phyloP scores from a whole-genome alignment of 2,329 filamentous ascomycete genomes.

The Fusarium palustre region DNA sequence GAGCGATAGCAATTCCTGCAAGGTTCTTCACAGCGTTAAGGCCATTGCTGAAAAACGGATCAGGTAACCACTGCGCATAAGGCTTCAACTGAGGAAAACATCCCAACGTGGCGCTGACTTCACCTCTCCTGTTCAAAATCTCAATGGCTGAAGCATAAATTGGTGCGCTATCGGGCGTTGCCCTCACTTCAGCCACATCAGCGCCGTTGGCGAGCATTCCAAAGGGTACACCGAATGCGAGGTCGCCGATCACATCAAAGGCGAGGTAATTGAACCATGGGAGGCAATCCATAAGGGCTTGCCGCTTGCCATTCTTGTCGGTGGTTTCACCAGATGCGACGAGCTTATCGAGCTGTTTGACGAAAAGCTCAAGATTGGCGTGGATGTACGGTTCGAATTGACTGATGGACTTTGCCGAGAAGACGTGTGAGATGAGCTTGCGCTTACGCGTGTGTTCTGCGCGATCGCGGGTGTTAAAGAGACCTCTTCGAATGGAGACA shows the following conservation, averaged over 20 bases:
- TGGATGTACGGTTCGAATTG: constrained; percentile 94
- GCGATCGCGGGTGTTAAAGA: constrained; percentile 91
- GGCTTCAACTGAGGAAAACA: constrained; percentile 80
- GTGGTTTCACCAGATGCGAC: constrained; percentile 59
- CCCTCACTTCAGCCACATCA: constrained; percentile 80
- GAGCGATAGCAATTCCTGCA: constrained; percentile 87
- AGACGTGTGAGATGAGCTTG: constrained; percentile 89
- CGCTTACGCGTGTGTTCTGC: constrained; percentile 87
- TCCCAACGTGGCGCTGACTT: constrained; percentile 85
- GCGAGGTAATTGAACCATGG: constrained; percentile 76
- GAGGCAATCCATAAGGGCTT: constrained; percentile 77
- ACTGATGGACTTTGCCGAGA: constrained; percentile 81
- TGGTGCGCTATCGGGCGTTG: constrained; percentile 68
- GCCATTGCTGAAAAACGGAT: constrained; percentile 83
- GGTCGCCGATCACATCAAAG: constrained; percentile 62
- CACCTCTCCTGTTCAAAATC: constrained; percentile 87
- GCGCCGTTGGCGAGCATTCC: constrained; percentile 80
- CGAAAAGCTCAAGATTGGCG: constrained; percentile 79
- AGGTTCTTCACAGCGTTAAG: constrained; percentile 81
- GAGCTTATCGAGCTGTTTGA: constrained; percentile 77
- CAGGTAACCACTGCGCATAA: constrained; percentile 82
- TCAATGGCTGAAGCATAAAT: constrained; percentile 84
- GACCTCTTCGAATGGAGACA: constrained; percentile 83
- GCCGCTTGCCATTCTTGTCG: constrained; percentile 68
- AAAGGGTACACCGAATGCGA: constrained; percentile 65